These are phyloP conservation scores for Chlamydomonas urium DNA, from an alignment of 139 green algal species.

Conservation along the genomic window DNA sequence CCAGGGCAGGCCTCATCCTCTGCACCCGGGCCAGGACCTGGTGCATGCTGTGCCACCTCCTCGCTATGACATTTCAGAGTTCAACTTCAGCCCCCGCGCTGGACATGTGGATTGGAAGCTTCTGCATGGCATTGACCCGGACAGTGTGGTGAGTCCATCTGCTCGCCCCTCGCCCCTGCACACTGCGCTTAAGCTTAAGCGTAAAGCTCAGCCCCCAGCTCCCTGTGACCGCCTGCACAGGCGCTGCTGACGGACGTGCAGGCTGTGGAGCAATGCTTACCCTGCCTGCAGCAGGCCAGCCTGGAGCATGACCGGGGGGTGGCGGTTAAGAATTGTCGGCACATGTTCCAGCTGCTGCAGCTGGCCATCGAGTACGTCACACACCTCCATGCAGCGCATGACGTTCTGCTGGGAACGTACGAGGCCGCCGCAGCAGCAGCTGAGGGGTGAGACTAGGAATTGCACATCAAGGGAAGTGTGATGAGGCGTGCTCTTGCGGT, in stretches of 20 bases:
- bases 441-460: background rate
- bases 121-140: slow-evolving; percentile 57
- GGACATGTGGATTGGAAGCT: slow-evolving; percentile 47
- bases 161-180: no score
- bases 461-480: no score
- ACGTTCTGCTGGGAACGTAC: slow-evolving; percentile 26
- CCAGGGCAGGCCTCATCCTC: no score
- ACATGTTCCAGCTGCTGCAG: slow-evolving; percentile 45
- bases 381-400: slow-evolving; percentile 34
- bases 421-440: background rate
- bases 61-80: no score
- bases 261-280: slow-evolving; percentile 37
- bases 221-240: no score
- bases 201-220: no score
- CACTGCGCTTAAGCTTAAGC: no score
- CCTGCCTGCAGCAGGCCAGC: slow-evolving; percentile 31
- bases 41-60: no score
- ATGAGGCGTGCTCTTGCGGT: no score
- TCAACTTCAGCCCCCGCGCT: no score
- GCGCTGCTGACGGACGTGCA: slow-evolving; percentile 35
- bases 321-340: slow-evolving; percentile 34
- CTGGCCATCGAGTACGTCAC: slow-evolving; percentile 39
- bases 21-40: no score
- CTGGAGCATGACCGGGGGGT: slow-evolving; percentile 15
- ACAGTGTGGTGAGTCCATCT: slow-evolving; percentile 43